Evolutionary conservation across 768 basidiomycete species (phyloP), one percentile per base, ranked within the genome.

Genomic region (Mycena filopes): DNA sequence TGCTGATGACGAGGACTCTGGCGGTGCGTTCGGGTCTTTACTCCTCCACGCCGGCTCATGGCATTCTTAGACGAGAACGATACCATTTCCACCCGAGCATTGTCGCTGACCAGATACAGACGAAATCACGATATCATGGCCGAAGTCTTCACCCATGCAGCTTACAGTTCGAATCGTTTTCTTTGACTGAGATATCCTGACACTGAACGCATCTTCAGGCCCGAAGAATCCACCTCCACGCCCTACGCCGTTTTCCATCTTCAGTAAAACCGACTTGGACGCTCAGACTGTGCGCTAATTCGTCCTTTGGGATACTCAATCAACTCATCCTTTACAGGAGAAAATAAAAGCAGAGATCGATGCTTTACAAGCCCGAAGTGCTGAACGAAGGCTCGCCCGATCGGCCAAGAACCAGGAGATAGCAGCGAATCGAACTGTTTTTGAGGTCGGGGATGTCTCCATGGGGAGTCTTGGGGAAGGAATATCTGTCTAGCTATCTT

Each of bases 71-170:
- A 92, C 69, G 91, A 92, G 65, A 77, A 82, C 25, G 92, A 94
- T 63, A 80, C 83, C 63, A 89, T 94, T 63, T 90, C 93, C 0
- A 87, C 90, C 2, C 84, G 90, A 45, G 86, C 91, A 3, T 81
- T 94, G 18, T 90, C 93, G 9, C 71, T 91, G 38, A 84, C 87
- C 20, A 83, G 93, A 38, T 95, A 93, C 72, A 86, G 83, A 68
- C 87, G 92, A 8, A 95, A 95, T 71, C 92, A 94, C 71, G 93
- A 93, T 46, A 80, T 90, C 64, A 95, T 95, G 92, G 90, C 90
- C 72, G 90, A 90, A 45, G 89, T 95, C 2, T 94, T 95, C 75
- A 83, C 82, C 67, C 84, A 86, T 68, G 92, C 93, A 25, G 90
- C 89, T 1, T 90, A 87, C 70, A 87, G 92, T 83, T 57, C 36